These are phyloP conservation scores for Tricholoma furcatifolium DNA, from an alignment of 768 basidiomycete species.

Conservation along the genomic window DNA sequence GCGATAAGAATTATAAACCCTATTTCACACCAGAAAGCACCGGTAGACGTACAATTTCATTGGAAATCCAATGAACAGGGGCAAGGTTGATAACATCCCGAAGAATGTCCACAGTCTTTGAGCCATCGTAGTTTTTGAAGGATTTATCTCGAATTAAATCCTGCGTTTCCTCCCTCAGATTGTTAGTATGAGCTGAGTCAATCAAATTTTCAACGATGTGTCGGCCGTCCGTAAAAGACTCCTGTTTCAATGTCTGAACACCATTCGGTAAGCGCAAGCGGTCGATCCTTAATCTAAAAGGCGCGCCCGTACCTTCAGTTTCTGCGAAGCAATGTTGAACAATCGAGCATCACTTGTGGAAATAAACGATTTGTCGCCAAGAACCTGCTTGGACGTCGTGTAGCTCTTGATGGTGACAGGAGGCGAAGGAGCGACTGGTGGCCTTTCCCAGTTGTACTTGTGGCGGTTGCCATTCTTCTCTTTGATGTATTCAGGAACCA, in stretches of 20 bases:
- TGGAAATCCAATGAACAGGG: conserved; percentile 60
- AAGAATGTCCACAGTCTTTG: conserved; percentile 54
- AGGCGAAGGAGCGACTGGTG: conserved; percentile 25
- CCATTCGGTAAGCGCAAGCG: conserved; percentile 1
- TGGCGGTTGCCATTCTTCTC: conserved; percentile 28
- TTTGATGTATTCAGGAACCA: conserved; percentile 55
- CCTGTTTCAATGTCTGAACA: neutral
- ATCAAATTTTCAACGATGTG: conserved; percentile 14
- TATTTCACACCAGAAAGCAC: neutral
- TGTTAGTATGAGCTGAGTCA: neutral
- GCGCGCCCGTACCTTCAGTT: conserved; percentile 17
- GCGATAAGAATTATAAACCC: neutral
- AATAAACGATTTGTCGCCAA: conserved; percentile 29
- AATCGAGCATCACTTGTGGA: conserved; percentile 33
- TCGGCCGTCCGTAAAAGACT: conserved; percentile 2
- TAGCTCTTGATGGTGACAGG: conserved; percentile 29
- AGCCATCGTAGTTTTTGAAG: conserved; percentile 22
- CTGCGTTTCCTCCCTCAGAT: conserved; percentile 26
- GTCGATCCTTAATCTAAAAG: conserved; percentile 15
- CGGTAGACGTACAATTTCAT: conserved; percentile 47
- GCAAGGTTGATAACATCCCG: conserved; percentile 64
- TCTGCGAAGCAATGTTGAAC: conserved; percentile 24
- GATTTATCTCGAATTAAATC: conserved; percentile 35
- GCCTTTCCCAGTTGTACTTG: conserved; percentile 63
- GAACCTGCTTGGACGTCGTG: conserved; percentile 32